Base-by-base conservation (phyloP, 2,329 filamentous ascomycete species). In the Ceratocystis lukuohia region DNA sequence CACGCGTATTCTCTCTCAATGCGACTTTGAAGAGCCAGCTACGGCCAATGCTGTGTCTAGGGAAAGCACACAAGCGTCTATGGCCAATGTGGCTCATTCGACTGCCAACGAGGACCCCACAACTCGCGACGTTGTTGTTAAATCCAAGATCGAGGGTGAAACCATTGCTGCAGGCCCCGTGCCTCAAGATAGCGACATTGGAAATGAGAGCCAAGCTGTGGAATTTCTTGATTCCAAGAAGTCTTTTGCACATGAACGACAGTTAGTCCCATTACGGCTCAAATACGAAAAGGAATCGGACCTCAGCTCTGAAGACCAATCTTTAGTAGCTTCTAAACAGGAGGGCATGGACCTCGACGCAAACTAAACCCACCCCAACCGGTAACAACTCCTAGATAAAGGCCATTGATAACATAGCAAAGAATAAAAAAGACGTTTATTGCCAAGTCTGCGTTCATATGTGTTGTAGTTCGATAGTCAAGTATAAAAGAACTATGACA, bases 1-100 rank as follows among this genome's bases (percentile, higher is more conserved):
- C 8, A 75, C 75, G 0, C 68, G 72, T 4, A 53, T 73, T 0
- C 46, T 76, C 20, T 41, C 59, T 0, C 62, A 70, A 28, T 33
- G 41, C 0, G 69, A 73, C 5, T 74, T 75, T 3, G 10, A 48
- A 12, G 28, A 61, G 1, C 3, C 3, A 15, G 37, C 10, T 41
- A 12, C 8, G 3, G 8, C 10, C 37, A 41, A 12, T 41, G 8
- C 37, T 12, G 37, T 2, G 2, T 41, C 8, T 41, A 3, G 10
- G 8, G 10, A 1, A 41, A 41, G 3, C 37, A 12, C 10, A 0
- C 37, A 10, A 4, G 37, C 37, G 33, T 37, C 33, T 3, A 37
- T 10, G 33, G 33, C 7, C 33, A 37, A 37, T 41, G 10, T 41
- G 2, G 37, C 37, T 41, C 8, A 15, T 28, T 10, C 1, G 20